Conservation (phyloP, 2,329 filamentous ascomycete species). For the Epichloe glyceriae region DNA sequence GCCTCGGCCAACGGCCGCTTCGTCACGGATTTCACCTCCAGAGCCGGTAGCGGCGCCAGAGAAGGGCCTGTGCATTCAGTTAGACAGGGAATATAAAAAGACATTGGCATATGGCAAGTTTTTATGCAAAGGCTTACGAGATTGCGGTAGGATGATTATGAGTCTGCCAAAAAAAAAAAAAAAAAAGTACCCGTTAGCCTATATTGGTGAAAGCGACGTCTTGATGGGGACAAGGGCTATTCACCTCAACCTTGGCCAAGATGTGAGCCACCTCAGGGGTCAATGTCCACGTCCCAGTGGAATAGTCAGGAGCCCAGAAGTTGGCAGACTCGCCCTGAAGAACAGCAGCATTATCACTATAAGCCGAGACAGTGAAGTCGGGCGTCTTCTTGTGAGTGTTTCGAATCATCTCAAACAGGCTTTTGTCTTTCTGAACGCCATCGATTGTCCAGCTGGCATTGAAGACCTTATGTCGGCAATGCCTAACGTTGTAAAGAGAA, state of each 20-base stretch:
- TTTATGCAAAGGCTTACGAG: slow-evolving; percentile 29
- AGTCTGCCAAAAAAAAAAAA: slow-evolving; percentile 34
- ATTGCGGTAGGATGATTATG: slow-evolving; percentile 97
- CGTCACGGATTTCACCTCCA: slow-evolving; percentile 89
- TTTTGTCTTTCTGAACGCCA: slow-evolving; percentile 63
- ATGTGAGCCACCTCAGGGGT: slow-evolving; percentile 79
- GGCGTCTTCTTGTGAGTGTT: slow-evolving; percentile 83
- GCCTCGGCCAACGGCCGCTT: slow-evolving; percentile 85
- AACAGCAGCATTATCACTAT: slow-evolving; percentile 97
- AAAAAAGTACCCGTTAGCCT: background rate
- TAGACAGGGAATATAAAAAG: background rate
- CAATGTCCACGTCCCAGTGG: slow-evolving; percentile 76
- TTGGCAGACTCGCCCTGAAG: slow-evolving; percentile 27
- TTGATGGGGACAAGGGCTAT: background rate
- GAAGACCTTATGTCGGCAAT: slow-evolving; percentile 79
- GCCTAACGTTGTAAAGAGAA: slow-evolving; percentile 20
- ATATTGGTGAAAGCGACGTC: background rate
- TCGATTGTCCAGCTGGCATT: slow-evolving; percentile 96
- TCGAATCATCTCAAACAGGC: slow-evolving; percentile 89
- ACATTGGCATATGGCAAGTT: background rate
- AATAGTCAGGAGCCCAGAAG: slow-evolving; percentile 76
- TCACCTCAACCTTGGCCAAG: slow-evolving; percentile 72
- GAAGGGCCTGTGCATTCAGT: slow-evolving; percentile 41
- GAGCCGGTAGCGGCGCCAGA: slow-evolving; percentile 89
- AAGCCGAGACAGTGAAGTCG: slow-evolving; percentile 80